Base-by-base conservation (phyloP, 306 rosid genomes). In the Mimosa bimucronata region DNA sequence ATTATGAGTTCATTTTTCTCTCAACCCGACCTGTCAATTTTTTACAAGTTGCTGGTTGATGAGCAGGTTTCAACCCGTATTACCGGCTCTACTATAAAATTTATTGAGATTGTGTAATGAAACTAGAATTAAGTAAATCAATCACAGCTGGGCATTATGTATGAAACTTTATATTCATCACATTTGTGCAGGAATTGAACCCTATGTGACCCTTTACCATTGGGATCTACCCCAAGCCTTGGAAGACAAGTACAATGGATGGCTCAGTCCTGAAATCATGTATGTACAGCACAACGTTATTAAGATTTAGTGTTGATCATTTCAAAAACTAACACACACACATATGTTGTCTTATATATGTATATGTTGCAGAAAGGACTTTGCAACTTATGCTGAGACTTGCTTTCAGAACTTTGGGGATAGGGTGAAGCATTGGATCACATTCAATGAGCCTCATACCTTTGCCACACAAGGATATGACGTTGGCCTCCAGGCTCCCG, bases 371-470 rank as follows among this genome's bases (percentile, higher is more conserved):
- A 69, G 74, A 41, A 6, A 23, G 55, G 74, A 69, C 55, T 69
- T 41, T 25, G 55, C 74, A 40, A 69, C 6, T 23, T 69, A 5
- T 41, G 74, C 74, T 12, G 74, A 69, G 55, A 13, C 74, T 4
- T 69, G 74, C 55, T 69, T 90, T 76, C 71, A 84, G 69, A 80
- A 79, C 37, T 90, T 90, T 8, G 94, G 94, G n/a, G 94, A 90
- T 81, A 80, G 94, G 62, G 94, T 90, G 73, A 88, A 90, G 84
- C 73, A 83, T 26, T 90, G 94, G 94, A 88, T 88, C 79, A 90
- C 94, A 16, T 90, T 90, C 89, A 87, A 88, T 38, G 94, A 90
- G 82, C 89, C 74, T 7, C 74, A 69, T n/a, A 41, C 21, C 0
- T 41, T 69, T 42, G 34, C 74, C 18, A 23, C 30, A 42, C 74